A percentile compares a stretch with the other conserved stretches of the same genome.
These are phyloP conservation scores for Scheffersomyces coipomensis DNA, from an alignment of 805 yeast species.

Conservation along the genomic window DNA sequence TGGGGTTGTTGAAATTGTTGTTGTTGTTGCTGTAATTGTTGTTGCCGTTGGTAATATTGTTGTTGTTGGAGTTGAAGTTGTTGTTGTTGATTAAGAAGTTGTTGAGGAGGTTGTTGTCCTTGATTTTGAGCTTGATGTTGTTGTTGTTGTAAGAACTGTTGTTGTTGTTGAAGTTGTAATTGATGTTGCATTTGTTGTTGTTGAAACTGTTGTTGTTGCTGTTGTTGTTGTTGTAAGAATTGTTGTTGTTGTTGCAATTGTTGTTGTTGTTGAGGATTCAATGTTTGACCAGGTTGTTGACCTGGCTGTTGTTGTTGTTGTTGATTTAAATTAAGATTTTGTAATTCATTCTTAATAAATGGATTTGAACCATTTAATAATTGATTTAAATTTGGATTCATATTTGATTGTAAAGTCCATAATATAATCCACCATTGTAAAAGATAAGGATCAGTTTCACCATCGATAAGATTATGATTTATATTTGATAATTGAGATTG, in stretches of 20 bases:
- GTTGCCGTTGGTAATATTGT: slow-evolving; percentile 5
- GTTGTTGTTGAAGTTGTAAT: slow-evolving; percentile 1
- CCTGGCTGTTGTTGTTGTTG: slow-evolving; percentile 3
- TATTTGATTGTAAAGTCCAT: slow-evolving; percentile 48
- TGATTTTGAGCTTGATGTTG: no score
- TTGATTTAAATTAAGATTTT: no score
- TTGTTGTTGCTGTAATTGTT: slow-evolving; percentile 2
- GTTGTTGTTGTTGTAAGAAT: slow-evolving; percentile 5
- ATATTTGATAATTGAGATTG: slow-evolving; percentile 21
- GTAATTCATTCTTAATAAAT: neutral
- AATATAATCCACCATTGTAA: slow-evolving; percentile 58
- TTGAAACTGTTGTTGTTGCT: slow-evolving; percentile 8
- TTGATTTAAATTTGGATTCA: slow-evolving; percentile 32
- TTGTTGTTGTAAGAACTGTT: slow-evolving; percentile 3
- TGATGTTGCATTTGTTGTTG: slow-evolving; percentile 8
- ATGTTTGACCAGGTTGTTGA: neutral
- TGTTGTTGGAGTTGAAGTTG: slow-evolving; percentile 3
- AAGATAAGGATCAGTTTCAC: slow-evolving; percentile 45
- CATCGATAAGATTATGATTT: slow-evolving; percentile 30
- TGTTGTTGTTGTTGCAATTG: slow-evolving; percentile 4
- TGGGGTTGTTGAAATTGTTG: neutral
- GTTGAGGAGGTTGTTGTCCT: no score
- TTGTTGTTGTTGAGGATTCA: slow-evolving; percentile 7
- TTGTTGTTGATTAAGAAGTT: no score
- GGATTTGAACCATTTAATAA: slow-evolving; percentile 5